Base-by-base conservation (phyloP, 2,329 filamentous ascomycete species). In the Scytalidium lignicola region DNA sequence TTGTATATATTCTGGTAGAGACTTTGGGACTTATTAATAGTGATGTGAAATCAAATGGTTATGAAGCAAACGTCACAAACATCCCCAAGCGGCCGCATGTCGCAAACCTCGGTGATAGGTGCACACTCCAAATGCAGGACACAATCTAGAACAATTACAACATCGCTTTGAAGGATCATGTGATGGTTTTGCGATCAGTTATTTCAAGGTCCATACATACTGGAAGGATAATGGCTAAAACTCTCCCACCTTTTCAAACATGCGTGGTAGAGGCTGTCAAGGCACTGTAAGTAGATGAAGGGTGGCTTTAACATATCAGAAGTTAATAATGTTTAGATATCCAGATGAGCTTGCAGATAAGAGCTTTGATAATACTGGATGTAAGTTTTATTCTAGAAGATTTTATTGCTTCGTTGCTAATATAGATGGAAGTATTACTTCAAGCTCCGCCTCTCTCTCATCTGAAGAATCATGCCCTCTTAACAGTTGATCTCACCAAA, bases 321-420 rank as follows among this genome's bases (percentile, higher is more conserved):
- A 41, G 58, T 44, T 56, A 52, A 51, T 58, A 42, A 39, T 46
- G 37, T 45, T n/a, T 55, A 93, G 90, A 51, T 99, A 96, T 65
- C 93, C 93, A 0, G 89, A 95, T 64, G 82, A 83, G 52, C 75
- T 96, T 40, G 93, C 93, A 9, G 93, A 97, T 65, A 85, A 85
- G 59, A 83, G 86, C 56, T 99, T 91, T 79, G 93, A 99, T 67
- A 99, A 99, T 64, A 96, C 95, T n/a, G 93, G 93, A 48, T 67
- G 80, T 81, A 65, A 45, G 61, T 29, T 29, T 23, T 40, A 32
- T 19, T 26, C 19, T 41, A 2, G 22, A 32, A 41, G 41, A 32
- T 32, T 26, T 32, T 42, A 5, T 9, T 9, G 5, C 10, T 37
- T 28, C 32, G 4, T 37, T n/a, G 43, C 51, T 56, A 49, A 58